Conservation (phyloP, 2,329 filamentous ascomycete species). For the Ascomycota sp. region DNA sequence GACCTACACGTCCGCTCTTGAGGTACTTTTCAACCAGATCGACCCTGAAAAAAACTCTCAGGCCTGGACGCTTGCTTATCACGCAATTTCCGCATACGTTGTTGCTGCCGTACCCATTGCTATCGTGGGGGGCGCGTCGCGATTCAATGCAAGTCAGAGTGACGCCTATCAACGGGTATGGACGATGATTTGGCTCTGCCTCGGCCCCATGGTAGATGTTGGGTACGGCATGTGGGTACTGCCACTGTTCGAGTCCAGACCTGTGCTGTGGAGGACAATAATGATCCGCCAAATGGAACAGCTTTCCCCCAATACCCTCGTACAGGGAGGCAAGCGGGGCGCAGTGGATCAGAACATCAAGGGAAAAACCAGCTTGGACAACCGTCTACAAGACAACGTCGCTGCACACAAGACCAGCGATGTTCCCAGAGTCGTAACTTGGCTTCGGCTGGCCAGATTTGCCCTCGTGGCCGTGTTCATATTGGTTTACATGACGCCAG, state of each 20-base stretch:
- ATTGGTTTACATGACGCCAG: slow-evolving; percentile 1
- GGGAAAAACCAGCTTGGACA: not conserved
- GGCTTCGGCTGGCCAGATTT: not conserved
- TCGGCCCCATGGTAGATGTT: slow-evolving; percentile 1
- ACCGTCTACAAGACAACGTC: not conserved
- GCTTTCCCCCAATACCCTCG: not conserved
- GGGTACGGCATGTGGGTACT: not conserved
- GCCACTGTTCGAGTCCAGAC: not conserved
- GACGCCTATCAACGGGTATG: slow-evolving; percentile 1
- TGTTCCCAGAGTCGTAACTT: not conserved
- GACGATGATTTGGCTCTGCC: slow-evolving; percentile 1
- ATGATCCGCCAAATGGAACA: not conserved
- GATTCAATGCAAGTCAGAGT: slow-evolving; percentile 1
- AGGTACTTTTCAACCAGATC: not conserved
- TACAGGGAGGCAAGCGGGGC: not conserved
- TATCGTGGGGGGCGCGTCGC: slow-evolving; percentile 1
- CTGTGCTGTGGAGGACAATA: slow-evolving; percentile 1
- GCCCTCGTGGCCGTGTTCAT: not conserved
- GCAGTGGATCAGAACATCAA: not conserved
- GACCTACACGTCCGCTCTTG: not conserved
- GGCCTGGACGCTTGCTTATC: not conserved
- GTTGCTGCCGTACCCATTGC: slow-evolving; percentile 1
- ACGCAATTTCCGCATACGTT: not conserved
- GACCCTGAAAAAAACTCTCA: not conserved
- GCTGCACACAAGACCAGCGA: not conserved